phyloP scores from a whole-genome alignment of 2,329 filamentous ascomycete species.

The Arthrobotrys conoides region DNA sequence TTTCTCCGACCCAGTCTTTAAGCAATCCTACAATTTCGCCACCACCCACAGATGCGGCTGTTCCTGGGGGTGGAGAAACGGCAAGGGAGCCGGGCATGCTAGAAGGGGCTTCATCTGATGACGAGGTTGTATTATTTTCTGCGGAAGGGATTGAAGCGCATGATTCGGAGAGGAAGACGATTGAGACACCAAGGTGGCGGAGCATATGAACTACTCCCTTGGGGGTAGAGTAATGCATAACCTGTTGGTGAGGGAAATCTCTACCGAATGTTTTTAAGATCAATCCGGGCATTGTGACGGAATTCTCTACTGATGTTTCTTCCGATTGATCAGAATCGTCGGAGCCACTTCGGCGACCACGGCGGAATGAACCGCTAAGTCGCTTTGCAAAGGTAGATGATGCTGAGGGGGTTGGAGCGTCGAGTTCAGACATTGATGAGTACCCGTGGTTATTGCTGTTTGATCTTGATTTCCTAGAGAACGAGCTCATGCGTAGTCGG shows the following conservation, averaged over 20 bases:
- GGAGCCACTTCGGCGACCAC: conserved; percentile 22
- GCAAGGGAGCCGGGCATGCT: conserved; percentile 41
- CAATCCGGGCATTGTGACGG: conserved; percentile 43
- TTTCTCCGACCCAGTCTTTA: conserved; percentile 53
- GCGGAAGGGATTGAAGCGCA: conserved; percentile 35
- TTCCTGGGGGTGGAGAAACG: conserved; percentile 47
- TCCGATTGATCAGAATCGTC: conserved; percentile 42
- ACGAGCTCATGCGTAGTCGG: conserved; percentile 48
- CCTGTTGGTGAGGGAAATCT: conserved; percentile 56
- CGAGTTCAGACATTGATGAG: conserved; percentile 51
- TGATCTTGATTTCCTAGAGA: conserved; percentile 58
- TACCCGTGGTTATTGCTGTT: conserved; percentile 31
- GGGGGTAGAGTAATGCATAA: conserved; percentile 56
- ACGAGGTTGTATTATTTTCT: conserved; percentile 28
- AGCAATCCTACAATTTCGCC: conserved; percentile 53
- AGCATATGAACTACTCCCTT: conserved; percentile 58
- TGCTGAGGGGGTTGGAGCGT: conserved; percentile 44
- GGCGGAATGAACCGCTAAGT: conserved; percentile 45
- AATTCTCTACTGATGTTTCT: conserved; percentile 55
- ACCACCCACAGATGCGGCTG: conserved; percentile 24
- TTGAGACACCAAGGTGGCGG: conserved; percentile 41
- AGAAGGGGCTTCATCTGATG: conserved; percentile 38
- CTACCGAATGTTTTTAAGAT: conserved; percentile 54
- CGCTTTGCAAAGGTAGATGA: conserved; percentile 43
- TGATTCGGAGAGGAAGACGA: conserved; percentile 58